Evolutionary conservation across 768 basidiomycete genomes (phyloP).

Genomic region (Tremella fuciformis): DNA sequence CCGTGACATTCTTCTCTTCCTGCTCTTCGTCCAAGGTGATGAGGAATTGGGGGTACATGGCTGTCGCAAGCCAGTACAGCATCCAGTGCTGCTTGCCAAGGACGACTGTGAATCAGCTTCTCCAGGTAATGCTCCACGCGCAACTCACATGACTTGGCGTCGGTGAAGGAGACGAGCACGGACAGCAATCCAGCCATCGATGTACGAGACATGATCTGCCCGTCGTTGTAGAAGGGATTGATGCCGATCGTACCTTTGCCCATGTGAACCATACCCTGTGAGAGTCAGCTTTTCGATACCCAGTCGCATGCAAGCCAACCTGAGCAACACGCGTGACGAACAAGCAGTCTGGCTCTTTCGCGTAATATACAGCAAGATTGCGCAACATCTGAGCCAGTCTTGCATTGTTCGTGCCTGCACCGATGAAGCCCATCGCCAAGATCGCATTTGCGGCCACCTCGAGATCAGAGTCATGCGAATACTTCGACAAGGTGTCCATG

Average conservation of each 20-base stretch:
- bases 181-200: conserved; percentile 87
- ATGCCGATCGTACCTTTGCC: conserved; percentile 97
- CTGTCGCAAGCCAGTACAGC: conserved; percentile 90
- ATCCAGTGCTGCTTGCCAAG: conserved; percentile 98
- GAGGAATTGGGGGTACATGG: conserved; percentile 98
- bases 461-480: conserved; percentile 98
- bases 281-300: background rate
- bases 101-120: conserved; percentile 60
- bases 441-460: conserved; percentile 93
- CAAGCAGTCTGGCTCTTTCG: conserved; percentile 92
- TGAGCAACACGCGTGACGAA: conserved; percentile 90
- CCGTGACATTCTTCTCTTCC: conserved; percentile 78
- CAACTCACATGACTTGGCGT: conserved; percentile 83
- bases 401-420: conserved; percentile 98
- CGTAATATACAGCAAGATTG: conserved; percentile 95
- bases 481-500: conserved; percentile 95
- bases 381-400: conserved; percentile 95
- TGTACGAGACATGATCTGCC: conserved; percentile 80
- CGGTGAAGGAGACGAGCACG: conserved; percentile 85
- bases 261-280: conserved; percentile 94
- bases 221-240: conserved; percentile 94
- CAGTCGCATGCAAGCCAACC: conserved; percentile 29
- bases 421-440: conserved; percentile 97
- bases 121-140: background rate
- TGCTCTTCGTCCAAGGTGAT: conserved; percentile 94